Conservation (phyloP, 495 filamentous ascomycete genomes). For the Aspergillus affinis region DNA sequence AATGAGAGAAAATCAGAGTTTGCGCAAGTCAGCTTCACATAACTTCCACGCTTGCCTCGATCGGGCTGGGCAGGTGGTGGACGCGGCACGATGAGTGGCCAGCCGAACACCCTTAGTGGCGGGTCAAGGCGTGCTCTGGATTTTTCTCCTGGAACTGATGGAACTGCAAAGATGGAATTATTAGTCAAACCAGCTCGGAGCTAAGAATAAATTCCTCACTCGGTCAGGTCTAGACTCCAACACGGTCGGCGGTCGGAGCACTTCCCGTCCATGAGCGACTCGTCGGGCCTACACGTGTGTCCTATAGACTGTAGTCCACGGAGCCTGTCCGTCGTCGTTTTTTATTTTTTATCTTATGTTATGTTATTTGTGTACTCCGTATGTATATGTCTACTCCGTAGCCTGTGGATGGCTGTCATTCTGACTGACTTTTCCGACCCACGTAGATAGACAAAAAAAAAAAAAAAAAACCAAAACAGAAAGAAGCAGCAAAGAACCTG, state of each 20-base stretch:
- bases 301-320: no score
- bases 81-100: slow-evolving; percentile 10
- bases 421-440: no score
- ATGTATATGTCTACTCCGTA: no score
- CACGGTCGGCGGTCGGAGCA: background rate
- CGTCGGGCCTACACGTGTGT: no score
- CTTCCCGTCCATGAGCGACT: background rate
- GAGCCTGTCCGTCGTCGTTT: no score
- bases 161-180: background rate
- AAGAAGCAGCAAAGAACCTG: background rate
- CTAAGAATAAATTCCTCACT: background rate
- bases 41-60: slow-evolving; percentile 4
- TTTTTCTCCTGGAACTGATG: slow-evolving; percentile 11
- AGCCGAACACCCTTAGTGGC: slow-evolving; percentile 1
- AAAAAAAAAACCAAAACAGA: background rate
- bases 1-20: slow-evolving; percentile 17
- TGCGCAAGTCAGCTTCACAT: slow-evolving; percentile 15
- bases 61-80: background rate
- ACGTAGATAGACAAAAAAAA: no score
- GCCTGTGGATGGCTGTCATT: no score
- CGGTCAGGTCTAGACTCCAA: slow-evolving; percentile 10
- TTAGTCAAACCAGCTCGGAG: background rate
- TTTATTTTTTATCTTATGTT: no score
- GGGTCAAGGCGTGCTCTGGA: slow-evolving; percentile 15
- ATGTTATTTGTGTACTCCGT: no score